Percentiles rank a stretch among this genome's conserved stretches.
Evolutionary conservation across 768 basidiomycete genomes (phyloP).

Genomic region (Sistotremastrum niveocremeum): DNA sequence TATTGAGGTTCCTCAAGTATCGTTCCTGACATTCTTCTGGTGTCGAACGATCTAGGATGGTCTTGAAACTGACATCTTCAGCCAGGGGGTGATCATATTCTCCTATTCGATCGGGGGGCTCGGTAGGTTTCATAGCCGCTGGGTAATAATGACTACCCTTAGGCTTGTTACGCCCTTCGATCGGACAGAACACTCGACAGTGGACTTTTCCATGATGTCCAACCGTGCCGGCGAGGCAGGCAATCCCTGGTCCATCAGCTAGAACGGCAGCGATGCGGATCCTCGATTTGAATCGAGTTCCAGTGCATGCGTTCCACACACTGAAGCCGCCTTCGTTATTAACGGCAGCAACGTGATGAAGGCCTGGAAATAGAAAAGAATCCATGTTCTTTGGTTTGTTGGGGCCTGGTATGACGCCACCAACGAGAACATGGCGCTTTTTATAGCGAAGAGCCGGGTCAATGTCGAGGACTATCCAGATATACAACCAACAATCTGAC

Average conservation of each 20-base stretch:
- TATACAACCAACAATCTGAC: conserved; percentile 21
- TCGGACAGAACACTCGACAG: conserved; percentile 20
- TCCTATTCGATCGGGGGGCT: conserved; percentile 8
- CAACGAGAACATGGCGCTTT: conserved; percentile 19
- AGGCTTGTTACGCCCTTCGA: conserved; percentile 18
- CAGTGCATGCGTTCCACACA: no score
- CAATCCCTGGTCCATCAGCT: conserved; percentile 24
- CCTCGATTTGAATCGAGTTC: no score
- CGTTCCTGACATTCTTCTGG: not conserved
- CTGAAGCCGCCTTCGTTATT: conserved; percentile 15
- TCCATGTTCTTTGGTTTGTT: conserved; percentile 21
- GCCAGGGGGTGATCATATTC: conserved; percentile 7
- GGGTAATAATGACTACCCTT: conserved; percentile 21
- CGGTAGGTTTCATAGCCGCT: conserved; percentile 15
- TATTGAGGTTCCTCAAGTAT: no score
- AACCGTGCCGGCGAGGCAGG: conserved; percentile 19
- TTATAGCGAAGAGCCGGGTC: conserved; percentile 17
- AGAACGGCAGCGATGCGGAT: no score
- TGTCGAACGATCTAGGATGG: conserved; percentile 14
- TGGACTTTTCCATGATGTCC: conserved; percentile 23
- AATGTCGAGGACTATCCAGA: conserved; percentile 25
- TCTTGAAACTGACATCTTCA: no score
- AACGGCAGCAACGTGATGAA: conserved; percentile 21
- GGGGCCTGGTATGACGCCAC: conserved; percentile 18
- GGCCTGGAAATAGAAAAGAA: conserved; percentile 17